Conservation (phyloP, 169 alveolate genomes). For the Theileria annulata region DNA sequence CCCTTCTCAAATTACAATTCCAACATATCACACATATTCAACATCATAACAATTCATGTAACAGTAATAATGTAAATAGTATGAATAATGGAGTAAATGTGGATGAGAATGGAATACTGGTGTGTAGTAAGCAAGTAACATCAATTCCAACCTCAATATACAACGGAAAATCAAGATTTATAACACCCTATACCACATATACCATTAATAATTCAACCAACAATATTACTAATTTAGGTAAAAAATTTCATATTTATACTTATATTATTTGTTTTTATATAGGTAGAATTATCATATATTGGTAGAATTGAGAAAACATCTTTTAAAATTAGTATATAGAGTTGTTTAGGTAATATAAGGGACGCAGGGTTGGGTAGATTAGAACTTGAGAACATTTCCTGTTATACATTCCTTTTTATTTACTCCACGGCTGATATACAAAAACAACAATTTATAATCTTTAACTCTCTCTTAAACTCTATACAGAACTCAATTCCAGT, state of each 20-base stretch:
- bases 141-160: constrained; percentile 68
- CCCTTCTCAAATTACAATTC: constrained; percentile 71
- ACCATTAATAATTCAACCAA: neutral
- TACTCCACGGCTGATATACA: constrained; percentile 47
- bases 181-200: constrained; percentile 65
- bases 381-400: neutral
- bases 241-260: neutral
- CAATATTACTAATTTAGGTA: neutral
- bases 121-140: constrained; percentile 66
- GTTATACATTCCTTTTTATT: constrained; percentile 47
- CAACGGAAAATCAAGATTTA: constrained; percentile 73
- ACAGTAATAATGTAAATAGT: constrained; percentile 14
- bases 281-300: too few species aligned
- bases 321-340: too few species aligned
- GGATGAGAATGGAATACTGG: constrained; percentile 51
- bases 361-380: neutral
- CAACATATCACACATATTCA: constrained; percentile 41
- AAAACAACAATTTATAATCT: constrained; percentile 39
- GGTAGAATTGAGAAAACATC: constrained; percentile 9
- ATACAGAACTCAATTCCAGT: constrained; percentile 13
- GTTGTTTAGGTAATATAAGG: neutral
- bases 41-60: neutral
- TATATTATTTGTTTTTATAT: too few species aligned
- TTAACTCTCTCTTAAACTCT: constrained; percentile 33
- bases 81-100: neutral